Evolutionary conservation across 441 rosid genomes (phyloP), one percentile per base, ranked within the genome.

Genomic region (Arabidopsis lyrata): DNA sequence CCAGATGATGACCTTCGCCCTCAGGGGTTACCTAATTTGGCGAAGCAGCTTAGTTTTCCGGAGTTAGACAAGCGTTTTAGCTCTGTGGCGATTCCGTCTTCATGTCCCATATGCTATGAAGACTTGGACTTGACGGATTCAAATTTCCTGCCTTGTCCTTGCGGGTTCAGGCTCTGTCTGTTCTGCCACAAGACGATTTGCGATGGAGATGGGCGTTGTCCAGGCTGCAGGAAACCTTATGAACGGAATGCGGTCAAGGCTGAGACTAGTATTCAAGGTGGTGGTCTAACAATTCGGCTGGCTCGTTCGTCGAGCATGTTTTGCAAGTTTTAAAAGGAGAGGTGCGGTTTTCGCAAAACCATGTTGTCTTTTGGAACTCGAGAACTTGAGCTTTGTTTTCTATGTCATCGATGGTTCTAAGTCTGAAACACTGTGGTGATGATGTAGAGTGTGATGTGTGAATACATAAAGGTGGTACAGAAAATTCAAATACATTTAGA

Each of bases 111-210:
- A 49, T 95, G 99, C 80, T 90, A 68, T 6, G 99, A 95, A 77
- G 97, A 95, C 72, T 83, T 95, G 78, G 99, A 95, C 81, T 73
- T 72, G 39, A 95, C 99, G 0, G 99, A 95, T 74, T 76, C 93
- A 1, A 87, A 86, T 61, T 95, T 95, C 75, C 72, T 88, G 61
- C 99, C 99, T 11, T 95, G 99, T 70, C 79, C 78, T 24, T 95
- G 99, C 27, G 96, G 99, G 52, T 95, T 90, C 65, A 84, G 88
- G 57, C 93, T 94, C 44, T 94, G 98, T 52, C 90, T 94, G 55
- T 94, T 94, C 83, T 94, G 98, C 81, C 90, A 94, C 84, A 90
- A 91, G 85, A 88, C 90, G 70, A 94, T 94, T 66, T 88, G 87
- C 22, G 93, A 94, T 72, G 94, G 82, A 69, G 96, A 94, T 81